phyloP scores from a whole-genome alignment of 2,329 filamentous ascomycete species.

The Tricladium varicosporioides region DNA sequence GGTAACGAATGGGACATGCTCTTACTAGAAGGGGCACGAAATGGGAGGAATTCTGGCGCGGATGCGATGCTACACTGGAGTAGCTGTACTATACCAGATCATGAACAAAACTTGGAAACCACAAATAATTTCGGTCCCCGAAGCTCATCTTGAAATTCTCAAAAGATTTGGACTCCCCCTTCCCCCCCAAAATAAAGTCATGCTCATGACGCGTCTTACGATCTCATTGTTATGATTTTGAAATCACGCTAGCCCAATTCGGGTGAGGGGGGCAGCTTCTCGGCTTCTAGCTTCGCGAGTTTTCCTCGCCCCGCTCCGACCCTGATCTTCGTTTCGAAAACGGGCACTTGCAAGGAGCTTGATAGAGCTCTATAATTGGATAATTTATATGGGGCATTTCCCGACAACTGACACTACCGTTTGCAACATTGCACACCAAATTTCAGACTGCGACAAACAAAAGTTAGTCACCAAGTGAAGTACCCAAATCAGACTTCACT shows the following conservation, averaged over 20 bases:
- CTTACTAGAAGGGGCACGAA: slow-evolving; percentile 1
- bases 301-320: background rate
- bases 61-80: background rate
- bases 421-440: too few species aligned
- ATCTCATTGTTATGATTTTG: background rate
- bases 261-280: background rate
- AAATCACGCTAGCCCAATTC: background rate
- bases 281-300: background rate
- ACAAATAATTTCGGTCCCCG: background rate
- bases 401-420: too few species aligned
- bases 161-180: background rate
- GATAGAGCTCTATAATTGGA: too few species aligned
- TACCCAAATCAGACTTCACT: too few species aligned
- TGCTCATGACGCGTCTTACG: slow-evolving; percentile 1
- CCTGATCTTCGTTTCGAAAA: background rate
- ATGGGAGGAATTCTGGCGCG: background rate
- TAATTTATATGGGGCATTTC: too few species aligned
- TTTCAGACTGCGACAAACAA: too few species aligned
- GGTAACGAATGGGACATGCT: background rate
- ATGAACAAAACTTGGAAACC: slow-evolving; percentile 8
- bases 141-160: background rate
- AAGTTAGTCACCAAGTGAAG: too few species aligned
- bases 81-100: slow-evolving; percentile 15
- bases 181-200: background rate
- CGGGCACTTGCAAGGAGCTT: too few species aligned